phyloP scores from a whole-genome alignment of 257 asterid species.

The Phtheirospermum japonicum region DNA sequence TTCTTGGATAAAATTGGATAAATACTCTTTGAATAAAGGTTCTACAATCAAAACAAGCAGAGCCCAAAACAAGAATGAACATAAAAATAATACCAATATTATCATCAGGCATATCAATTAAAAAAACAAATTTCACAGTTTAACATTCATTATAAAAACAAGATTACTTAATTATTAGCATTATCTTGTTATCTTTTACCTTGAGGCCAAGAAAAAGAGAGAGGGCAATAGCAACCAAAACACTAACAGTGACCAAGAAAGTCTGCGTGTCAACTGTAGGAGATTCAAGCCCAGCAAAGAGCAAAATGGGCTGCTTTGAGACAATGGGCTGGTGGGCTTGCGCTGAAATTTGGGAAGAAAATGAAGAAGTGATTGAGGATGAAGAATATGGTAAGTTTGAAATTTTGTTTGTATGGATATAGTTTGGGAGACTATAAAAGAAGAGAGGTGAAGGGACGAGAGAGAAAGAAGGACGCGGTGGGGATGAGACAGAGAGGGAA shows the following conservation, averaged over 20 bases:
- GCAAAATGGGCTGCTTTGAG: conserved; percentile 49
- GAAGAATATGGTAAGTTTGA: conserved; percentile 28
- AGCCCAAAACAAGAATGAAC: neutral
- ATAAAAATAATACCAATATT: neutral
- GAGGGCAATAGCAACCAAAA: conserved; percentile 76
- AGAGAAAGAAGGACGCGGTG: conserved; percentile 21
- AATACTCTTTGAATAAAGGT: no score
- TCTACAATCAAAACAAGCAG: neutral
- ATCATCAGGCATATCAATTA: neutral
- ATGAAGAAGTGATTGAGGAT: conserved; percentile 26
- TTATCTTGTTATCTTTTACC: conserved; percentile 35
- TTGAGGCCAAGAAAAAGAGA: conserved; percentile 85
- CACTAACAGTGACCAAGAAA: conserved; percentile 68
- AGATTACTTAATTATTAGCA: neutral
- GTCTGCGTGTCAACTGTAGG: conserved; percentile 81
- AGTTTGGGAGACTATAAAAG: conserved; percentile 28
- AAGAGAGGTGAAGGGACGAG: conserved; percentile 26
- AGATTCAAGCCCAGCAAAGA: conserved; percentile 50
- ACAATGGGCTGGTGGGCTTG: conserved; percentile 30
- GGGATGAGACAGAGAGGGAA: conserved; percentile 16
- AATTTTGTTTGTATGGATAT: conserved; percentile 31
- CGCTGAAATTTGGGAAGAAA: conserved; percentile 29
- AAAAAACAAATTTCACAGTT: neutral
- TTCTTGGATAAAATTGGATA: no score
- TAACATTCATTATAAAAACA: neutral